A percentile compares a stretch with the other conserved stretches of the same genome.
Conservation (phyloP, 208 protist genomes). For the Trypanosoma conorhini region DNA sequence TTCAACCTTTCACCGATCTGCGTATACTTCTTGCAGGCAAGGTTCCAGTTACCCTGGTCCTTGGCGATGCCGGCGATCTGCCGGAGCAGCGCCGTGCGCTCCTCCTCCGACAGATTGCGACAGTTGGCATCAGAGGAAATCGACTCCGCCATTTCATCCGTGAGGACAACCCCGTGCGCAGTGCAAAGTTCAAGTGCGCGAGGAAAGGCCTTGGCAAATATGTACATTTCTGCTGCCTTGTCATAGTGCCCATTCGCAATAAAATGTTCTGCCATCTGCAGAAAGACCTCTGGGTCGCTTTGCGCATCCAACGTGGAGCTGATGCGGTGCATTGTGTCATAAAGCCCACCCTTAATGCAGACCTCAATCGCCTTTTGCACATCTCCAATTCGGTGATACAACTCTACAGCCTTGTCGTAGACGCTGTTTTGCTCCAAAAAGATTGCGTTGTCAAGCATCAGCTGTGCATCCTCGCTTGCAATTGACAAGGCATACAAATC, state of each 20-base stretch:
- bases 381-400: constrained; percentile 95
- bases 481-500: constrained; percentile 82
- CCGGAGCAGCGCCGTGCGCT: constrained; percentile 53
- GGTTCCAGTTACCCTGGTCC: constrained; percentile 89
- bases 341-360: constrained; percentile 92
- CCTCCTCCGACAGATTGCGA: constrained; percentile 33
- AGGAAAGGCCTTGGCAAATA: constrained; percentile 88
- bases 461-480: constrained; percentile 58
- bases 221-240: constrained; percentile 94
- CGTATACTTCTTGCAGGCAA: constrained; percentile 94
- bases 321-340: constrained; percentile 93
- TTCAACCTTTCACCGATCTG: constrained; percentile 95
- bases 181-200: constrained; percentile 86
- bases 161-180: constrained; percentile 79
- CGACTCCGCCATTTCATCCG: constrained; percentile 93
- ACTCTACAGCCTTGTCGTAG: constrained; percentile 92
- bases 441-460: constrained; percentile 90
- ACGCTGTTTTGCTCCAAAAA: constrained; percentile 86
- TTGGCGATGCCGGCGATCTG: constrained; percentile 86
- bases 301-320: constrained; percentile 84
- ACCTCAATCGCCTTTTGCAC: constrained; percentile 90
- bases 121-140: constrained; percentile 77
- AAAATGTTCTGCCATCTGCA: constrained; percentile 93
- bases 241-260: constrained; percentile 77
- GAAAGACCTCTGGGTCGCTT: constrained; percentile 87